Percentiles rank a stretch among this genome's conserved stretches.
Conservation (phyloP, 495 filamentous ascomycete species). For the Halenospora varia region DNA sequence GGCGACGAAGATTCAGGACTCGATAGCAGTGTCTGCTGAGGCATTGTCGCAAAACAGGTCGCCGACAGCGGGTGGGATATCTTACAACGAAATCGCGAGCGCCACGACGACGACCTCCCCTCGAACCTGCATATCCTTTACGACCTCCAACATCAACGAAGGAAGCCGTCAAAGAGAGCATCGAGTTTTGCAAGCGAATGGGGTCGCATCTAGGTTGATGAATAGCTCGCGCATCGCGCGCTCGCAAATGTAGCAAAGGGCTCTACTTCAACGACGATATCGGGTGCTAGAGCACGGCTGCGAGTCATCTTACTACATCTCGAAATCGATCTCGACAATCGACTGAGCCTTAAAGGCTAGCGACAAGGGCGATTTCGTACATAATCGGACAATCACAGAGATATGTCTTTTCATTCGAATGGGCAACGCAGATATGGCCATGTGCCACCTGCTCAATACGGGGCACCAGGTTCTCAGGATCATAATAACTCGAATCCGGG, state of each 20-base stretch:
- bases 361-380: not conserved
- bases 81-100: not conserved
- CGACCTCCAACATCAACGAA: not conserved
- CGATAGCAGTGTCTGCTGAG: not conserved
- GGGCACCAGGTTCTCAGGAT: conserved; percentile 40
- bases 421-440: conserved; percentile 55
- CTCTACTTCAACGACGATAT: not conserved
- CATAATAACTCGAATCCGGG: conserved; percentile 32
- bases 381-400: not conserved
- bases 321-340: not conserved
- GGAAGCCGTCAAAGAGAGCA: conserved; percentile 13
- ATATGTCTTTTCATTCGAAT: conserved; percentile 51
- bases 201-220: conserved; percentile 12
- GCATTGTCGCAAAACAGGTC: not conserved
- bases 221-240: conserved; percentile 18
- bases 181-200: conserved; percentile 12
- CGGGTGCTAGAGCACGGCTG: conserved; percentile 10
- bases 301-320: not conserved
- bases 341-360: not conserved
- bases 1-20: not conserved
- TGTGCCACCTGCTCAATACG: conserved; percentile 53
- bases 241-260: conserved; percentile 12
- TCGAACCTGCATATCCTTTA: not conserved
- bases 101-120: conserved; percentile 2
- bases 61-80: conserved; percentile 2